Percentiles rank a stretch among this genome's conserved stretches.
phyloP scores from a whole-genome alignment of 2,329 filamentous ascomycete species.

The Tolypocladium ophioglossoides region DNA sequence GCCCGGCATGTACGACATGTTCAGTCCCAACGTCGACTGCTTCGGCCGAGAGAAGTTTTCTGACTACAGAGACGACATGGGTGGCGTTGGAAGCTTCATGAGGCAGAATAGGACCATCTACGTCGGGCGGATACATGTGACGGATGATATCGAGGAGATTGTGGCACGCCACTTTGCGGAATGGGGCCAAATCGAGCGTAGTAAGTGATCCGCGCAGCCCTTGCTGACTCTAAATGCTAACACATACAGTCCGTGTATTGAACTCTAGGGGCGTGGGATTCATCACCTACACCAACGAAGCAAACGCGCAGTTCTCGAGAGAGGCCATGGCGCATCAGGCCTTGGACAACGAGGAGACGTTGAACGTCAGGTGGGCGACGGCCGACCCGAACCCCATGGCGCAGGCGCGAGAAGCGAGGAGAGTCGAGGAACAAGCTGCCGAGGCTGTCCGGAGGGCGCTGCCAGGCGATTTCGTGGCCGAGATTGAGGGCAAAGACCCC shows the following conservation, averaged over 20 bases:
- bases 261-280: slow-evolving; percentile 88
- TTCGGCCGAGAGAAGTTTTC: slow-evolving; percentile 82
- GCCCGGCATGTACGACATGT: slow-evolving; percentile 78
- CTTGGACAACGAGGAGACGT: slow-evolving; percentile 80
- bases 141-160: slow-evolving; percentile 93
- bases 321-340: slow-evolving; percentile 94
- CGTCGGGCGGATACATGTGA: slow-evolving; percentile 86
- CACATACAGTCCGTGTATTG: slow-evolving; percentile 56
- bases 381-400: slow-evolving; percentile 93
- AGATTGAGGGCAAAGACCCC: slow-evolving; percentile 85
- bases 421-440: slow-evolving; percentile 91
- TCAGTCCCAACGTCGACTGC: slow-evolving; percentile 89
- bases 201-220: slow-evolving; percentile 18
- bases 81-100: slow-evolving; percentile 88
- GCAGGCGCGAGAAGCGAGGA: slow-evolving; percentile 78
- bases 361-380: slow-evolving; percentile 96
- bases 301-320: slow-evolving; percentile 82
- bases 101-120: slow-evolving; percentile 91
- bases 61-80: slow-evolving; percentile 96
- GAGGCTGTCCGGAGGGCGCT: slow-evolving; percentile 84
- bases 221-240: not conserved
- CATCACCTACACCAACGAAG: slow-evolving; percentile 86
- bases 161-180: slow-evolving; percentile 92
- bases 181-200: slow-evolving; percentile 87
- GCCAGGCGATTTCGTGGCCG: slow-evolving; percentile 81